Base-by-base conservation (phyloP, 306 rosid species). In the Rosa rugosa region DNA sequence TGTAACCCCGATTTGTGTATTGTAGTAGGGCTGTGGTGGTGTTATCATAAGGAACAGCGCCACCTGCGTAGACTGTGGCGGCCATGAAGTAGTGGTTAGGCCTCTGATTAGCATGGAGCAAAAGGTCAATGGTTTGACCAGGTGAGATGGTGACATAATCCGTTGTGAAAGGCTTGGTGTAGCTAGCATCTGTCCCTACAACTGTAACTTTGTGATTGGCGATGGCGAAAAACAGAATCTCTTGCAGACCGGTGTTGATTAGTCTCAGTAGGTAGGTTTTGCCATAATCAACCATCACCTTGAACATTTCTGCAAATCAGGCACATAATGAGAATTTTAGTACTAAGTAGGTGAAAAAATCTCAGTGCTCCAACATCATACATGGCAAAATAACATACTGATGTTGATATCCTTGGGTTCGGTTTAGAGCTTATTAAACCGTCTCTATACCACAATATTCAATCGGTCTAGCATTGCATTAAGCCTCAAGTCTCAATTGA, bases 91-190 rank as follows among this genome's bases (percentile, higher is more conserved):
- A 84, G 66, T 40, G 56, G 44, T 69, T 47, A 7, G 86, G 77
- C 5, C 1, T 22, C 20, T 75, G 64, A 64, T 80, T 47, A 14
- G 87, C 76, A 1, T 42, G 77, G 11, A 80, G 3, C 76, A 80
- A 72, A 65, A 84, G 38, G 42, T 84, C 84, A 0, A 76, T 36
- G 20, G 84, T 84, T 72, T 84, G 87, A 47, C 87, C 84, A 0
- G 84, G 84, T 8, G 84, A 36, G 17, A 84, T 72, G 3, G 76
- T 9, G 42, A 84, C 27, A 11, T 76, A 71, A n/a, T 45, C 34
- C 25, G 83, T 54, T 50, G 57, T 27, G 46, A 84, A 80, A 22
- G 87, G 81, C 36, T 80, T 84, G 76, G 76, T 76, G 73, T 84
- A 84, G 68, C 72, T 64, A 1, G 75, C 87, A 72, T 80, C 84